Evolutionary conservation across 352 stramenopile species (phyloP), one percentile per base, ranked within the genome.

Genomic region (Globisporangium nunn): DNA sequence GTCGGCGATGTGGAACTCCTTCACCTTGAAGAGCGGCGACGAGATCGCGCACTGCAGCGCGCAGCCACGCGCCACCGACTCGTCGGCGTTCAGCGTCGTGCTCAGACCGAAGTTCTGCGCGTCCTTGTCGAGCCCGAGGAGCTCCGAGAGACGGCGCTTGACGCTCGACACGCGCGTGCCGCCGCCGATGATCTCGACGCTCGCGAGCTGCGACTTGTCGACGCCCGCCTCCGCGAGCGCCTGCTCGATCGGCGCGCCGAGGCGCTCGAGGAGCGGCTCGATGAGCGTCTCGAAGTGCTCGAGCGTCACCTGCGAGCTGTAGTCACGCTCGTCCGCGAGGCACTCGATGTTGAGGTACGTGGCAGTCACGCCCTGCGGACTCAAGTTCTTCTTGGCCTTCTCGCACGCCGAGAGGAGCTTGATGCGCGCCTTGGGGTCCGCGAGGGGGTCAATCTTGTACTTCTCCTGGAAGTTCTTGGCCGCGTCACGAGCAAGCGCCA

Each of bases 311-410:
- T 96, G 93, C 52, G 84, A 76, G 66, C 87, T 93, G 75, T 98
- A 99, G 77, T 99, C 97, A 58, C 85, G 81, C 64, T 99, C 96
- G 59, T 99, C 93, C 47, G 97, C 93, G n/a, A 99, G 73, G 70
- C 91, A 99, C 80, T 99, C 97, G 40, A 99, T 82, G 70, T 98
- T 98, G 54, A 99, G 91, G 56, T 93, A 81, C 39, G 97, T 97
- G 64, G 98, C 93, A 30, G 82, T 96, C 6, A 99, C 97, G 45
- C 97, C 97, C 63, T 97, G 80, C 0, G 97, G 97, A 57, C 81
- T 97, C 12, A 99, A 75, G 59, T 98, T 99, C 81, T 99, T 99
- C 82, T 99, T 99, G 43, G 96, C 87, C 80, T 99, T 99, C 74
- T 99, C 96, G n/a, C 95, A 98, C 4, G 95, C 96, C 30, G 83